Evolutionary conservation across 176 grass and related monocot genomes (phyloP).

Genomic region (Musa itinerans): DNA sequence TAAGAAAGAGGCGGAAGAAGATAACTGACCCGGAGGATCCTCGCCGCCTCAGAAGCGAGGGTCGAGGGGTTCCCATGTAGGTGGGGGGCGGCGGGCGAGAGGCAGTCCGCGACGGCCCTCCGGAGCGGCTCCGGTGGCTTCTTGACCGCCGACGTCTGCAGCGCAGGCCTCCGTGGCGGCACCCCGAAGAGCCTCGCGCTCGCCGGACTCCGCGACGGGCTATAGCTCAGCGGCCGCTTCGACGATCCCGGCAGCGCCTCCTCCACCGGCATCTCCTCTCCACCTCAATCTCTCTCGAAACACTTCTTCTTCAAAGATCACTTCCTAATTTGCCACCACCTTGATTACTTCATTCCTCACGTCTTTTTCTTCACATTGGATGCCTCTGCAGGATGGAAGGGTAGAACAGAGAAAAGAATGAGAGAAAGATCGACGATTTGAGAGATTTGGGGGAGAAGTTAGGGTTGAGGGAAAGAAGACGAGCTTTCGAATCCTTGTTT

Average conservation of each 20-base stretch:
- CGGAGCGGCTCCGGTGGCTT: slow-evolving; percentile 86
- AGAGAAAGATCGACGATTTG: slow-evolving; percentile 6
- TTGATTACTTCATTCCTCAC: not conserved
- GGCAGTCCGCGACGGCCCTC: slow-evolving; percentile 85
- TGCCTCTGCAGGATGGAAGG: not conserved
- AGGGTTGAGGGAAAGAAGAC: slow-evolving; percentile 15
- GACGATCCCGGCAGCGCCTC: slow-evolving; percentile 30
- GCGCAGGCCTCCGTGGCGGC: slow-evolving; percentile 9
- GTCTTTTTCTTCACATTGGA: slow-evolving; percentile 10
- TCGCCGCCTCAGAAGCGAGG: slow-evolving; percentile 53
- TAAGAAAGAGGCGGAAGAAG: not conserved
- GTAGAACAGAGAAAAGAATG: not conserved
- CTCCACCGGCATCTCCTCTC: slow-evolving; percentile 41
- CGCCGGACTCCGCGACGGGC: slow-evolving; percentile 21
- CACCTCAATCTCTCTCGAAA: not conserved
- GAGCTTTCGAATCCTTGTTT: slow-evolving; percentile 26
- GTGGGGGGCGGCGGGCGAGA: slow-evolving; percentile 64
- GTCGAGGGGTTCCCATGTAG: slow-evolving; percentile 53
- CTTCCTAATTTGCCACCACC: not conserved
- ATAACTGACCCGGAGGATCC: slow-evolving; percentile 62
- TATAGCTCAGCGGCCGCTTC: slow-evolving; percentile 36
- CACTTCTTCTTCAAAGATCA: not conserved
- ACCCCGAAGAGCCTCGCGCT: slow-evolving; percentile 45
- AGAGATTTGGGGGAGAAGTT: slow-evolving; percentile 19
- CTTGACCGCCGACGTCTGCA: slow-evolving; percentile 31